Percentiles rank a stretch among this genome's conserved stretches.
These are phyloP conservation scores for Dendrobium huoshanense DNA, from an alignment of 106 monocot species.

Conservation along the genomic window DNA sequence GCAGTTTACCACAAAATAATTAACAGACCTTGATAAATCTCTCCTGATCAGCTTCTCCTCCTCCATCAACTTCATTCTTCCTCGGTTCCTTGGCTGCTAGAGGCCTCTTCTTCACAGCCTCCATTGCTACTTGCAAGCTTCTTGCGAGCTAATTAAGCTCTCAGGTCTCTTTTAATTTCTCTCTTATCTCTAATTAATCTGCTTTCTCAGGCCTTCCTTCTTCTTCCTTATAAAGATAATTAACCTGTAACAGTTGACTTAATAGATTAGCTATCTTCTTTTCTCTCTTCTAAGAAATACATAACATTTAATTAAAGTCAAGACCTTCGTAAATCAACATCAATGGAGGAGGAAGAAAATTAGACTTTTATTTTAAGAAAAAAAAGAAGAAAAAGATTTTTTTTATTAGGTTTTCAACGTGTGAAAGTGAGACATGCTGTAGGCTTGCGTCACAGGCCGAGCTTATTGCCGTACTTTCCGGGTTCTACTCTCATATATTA, in stretches of 20 bases:
- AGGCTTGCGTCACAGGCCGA: background rate
- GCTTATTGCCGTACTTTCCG: constrained; percentile 1
- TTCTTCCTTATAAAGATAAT: background rate
- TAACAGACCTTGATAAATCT: background rate
- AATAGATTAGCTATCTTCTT: background rate
- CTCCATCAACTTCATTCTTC: background rate
- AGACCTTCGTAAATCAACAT: background rate
- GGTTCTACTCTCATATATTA: background rate
- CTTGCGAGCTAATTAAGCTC: background rate
- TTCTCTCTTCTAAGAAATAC: background rate
- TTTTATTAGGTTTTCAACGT: background rate
- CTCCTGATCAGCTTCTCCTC: background rate
- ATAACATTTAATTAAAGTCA: constrained; percentile 1
- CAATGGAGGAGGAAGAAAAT: background rate
- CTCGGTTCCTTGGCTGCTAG: background rate
- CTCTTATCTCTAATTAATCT: background rate
- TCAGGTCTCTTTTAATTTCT: background rate
- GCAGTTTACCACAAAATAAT: background rate
- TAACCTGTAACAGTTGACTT: constrained; percentile 6
- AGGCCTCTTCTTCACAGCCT: background rate
- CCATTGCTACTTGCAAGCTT: background rate
- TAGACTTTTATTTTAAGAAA: background rate
- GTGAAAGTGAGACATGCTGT: background rate
- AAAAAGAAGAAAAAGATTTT: background rate
- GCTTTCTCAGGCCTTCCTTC: background rate